Evolutionary conservation across 2,329 filamentous ascomycete species (phyloP).

Genomic region (Claviceps sp.): DNA sequence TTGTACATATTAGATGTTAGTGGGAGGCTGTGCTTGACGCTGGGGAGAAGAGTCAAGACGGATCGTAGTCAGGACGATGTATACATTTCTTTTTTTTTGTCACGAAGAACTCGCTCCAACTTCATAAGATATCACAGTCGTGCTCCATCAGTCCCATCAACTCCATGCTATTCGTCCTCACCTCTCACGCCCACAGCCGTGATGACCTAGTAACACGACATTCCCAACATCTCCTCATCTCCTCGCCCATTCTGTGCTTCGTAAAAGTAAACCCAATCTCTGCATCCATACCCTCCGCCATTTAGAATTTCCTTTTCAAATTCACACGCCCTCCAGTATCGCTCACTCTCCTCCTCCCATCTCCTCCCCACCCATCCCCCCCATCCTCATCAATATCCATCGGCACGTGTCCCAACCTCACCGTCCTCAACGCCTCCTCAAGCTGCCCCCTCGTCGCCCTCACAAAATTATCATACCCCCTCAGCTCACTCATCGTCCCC

Average conservation of each 20-base stretch:
- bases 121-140: background rate
- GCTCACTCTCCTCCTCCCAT: background rate
- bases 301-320: background rate
- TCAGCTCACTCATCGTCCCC: slow-evolving; percentile 10
- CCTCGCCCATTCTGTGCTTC: background rate
- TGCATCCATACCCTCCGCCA: background rate
- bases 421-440: slow-evolving; percentile 13
- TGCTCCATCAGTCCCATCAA: too few relatives aligned
- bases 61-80: slow-evolving; percentile 5
- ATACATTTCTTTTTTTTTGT: slow-evolving; percentile 10
- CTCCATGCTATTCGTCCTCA: background rate
- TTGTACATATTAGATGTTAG: slow-evolving; percentile 28
- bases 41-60: background rate
- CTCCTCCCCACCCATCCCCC: background rate
- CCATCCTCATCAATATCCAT: background rate
- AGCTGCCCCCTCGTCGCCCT: slow-evolving; percentile 5
- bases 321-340: background rate
- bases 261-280: background rate
- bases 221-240: background rate
- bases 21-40: background rate
- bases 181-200: background rate
- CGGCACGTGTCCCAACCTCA: slow-evolving; percentile 6
- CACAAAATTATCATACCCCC: slow-evolving; percentile 14
- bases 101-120: background rate
- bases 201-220: background rate